Conservation (phyloP, 169 alveolate species). For the Miamiensis avidus region DNA sequence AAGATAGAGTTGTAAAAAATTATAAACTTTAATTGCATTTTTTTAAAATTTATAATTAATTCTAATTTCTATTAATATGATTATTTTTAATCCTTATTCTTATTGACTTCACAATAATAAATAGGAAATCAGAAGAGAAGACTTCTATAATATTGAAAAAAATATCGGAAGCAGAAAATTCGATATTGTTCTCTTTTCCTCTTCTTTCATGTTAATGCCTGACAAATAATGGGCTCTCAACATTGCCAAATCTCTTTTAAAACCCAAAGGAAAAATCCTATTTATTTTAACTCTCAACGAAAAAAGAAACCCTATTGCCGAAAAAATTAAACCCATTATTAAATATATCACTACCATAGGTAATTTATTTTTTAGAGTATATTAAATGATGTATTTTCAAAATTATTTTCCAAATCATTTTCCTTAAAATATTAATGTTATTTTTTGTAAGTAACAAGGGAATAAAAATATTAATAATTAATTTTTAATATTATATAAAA, state of each 20-base stretch:
- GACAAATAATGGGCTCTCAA: conserved; percentile 26
- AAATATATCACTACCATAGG: conserved; percentile 44
- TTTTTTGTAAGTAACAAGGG: too few species aligned
- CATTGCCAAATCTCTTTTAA: conserved; percentile 26
- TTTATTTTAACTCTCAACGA: conserved; percentile 39
- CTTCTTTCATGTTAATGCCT: conserved; percentile 49
- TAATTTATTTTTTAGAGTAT: background rate
- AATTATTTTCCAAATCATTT: too few species aligned
- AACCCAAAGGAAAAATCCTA: conserved; percentile 20
- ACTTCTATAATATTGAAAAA: conserved; percentile 27
- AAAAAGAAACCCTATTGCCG: conserved; percentile 34
- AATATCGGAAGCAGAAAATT: conserved; percentile 34
- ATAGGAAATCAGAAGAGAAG: conserved; percentile 29
- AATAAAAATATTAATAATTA: too few species aligned
- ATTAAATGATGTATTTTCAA: too few species aligned
- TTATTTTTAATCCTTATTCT: too few species aligned
- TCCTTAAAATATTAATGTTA: too few species aligned
- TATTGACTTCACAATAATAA: too few species aligned
- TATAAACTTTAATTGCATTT: too few species aligned
- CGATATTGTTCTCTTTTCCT: conserved; percentile 31
- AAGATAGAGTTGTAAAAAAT: conserved; percentile 16
- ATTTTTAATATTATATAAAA: too few species aligned
- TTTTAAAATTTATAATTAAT: too few species aligned
- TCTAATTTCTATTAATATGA: too few species aligned
- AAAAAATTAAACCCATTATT: conserved; percentile 36